phyloP scores from a whole-genome alignment of 352 stramenopile genomes.

The Stramenopiles sp. region DNA sequence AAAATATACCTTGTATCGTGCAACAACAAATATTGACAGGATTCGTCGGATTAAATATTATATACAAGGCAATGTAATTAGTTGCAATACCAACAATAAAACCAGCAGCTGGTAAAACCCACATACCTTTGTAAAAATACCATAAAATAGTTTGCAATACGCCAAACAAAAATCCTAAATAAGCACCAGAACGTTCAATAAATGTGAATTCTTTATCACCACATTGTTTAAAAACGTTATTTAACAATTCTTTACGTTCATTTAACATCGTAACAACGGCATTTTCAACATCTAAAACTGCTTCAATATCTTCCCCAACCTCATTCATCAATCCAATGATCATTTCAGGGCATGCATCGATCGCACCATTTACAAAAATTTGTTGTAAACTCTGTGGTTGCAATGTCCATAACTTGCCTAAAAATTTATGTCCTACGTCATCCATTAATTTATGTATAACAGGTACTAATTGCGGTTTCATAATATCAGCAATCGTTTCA shows the following conservation, averaged over 20 bases:
- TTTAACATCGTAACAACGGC: constrained; percentile 81
- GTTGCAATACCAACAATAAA: constrained; percentile 84
- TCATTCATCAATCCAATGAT: constrained; percentile 80
- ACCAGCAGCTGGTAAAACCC: constrained; percentile 60
- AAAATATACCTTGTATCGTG: constrained; percentile 78
- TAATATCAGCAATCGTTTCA: constrained; percentile 55
- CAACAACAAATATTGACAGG: constrained; percentile 56
- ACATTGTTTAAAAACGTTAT: constrained; percentile 80
- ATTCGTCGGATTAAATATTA: constrained; percentile 72
- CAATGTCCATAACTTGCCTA: constrained; percentile 47
- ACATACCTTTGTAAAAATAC: constrained; percentile 19
- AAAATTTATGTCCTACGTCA: constrained; percentile 65
- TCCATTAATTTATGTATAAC: constrained; percentile 62
- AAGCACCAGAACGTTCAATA: constrained; percentile 63
- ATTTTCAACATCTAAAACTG: constrained; percentile 80
- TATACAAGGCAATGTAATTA: constrained; percentile 82
- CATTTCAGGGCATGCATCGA: constrained; percentile 66
- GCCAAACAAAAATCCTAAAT: constrained; percentile 49
- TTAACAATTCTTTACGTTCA: constrained; percentile 75
- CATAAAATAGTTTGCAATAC: constrained; percentile 19
- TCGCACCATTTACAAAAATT: constrained; percentile 76
- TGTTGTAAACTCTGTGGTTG: constrained; percentile 53
- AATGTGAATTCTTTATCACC: constrained; percentile 69
- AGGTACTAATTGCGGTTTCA: constrained; percentile 70
- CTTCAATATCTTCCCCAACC: constrained; percentile 76